phyloP scores from a whole-genome alignment of 345 rosid species.

The Isatis tinctoria region DNA sequence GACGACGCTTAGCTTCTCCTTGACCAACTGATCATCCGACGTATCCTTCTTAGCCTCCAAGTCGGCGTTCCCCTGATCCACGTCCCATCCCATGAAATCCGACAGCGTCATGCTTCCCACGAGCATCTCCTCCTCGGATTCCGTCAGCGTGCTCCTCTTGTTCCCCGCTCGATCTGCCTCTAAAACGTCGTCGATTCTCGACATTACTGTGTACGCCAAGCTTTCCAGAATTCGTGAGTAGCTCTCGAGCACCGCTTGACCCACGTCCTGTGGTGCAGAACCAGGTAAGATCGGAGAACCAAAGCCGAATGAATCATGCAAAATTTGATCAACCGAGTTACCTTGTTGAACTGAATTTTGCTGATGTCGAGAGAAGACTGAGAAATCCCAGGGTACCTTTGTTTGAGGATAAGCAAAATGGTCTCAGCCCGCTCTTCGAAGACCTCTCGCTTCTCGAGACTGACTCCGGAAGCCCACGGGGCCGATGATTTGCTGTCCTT shows the following conservation, averaged over 20 bases:
- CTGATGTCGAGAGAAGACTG: constrained; percentile 87
- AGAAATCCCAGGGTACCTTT: constrained; percentile 75
- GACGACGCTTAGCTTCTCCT: constrained; percentile 28
- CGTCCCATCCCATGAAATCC: constrained; percentile 84
- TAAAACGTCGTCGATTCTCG: constrained; percentile 81
- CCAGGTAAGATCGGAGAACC: not conserved
- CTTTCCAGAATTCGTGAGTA: constrained; percentile 89
- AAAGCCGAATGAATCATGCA: not conserved
- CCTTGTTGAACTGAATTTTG: constrained; percentile 77
- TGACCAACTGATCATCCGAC: constrained; percentile 37
- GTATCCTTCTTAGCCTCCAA: constrained; percentile 35
- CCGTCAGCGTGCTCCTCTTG: constrained; percentile 38
- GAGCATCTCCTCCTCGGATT: constrained; percentile 26
- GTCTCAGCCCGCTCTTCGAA: constrained; percentile 94
- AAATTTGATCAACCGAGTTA: constrained; percentile 2
- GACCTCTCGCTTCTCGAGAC: constrained; percentile 85
- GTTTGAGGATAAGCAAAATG: constrained; percentile 71
- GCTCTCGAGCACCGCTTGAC: constrained; percentile 89
- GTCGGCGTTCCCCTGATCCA: constrained; percentile 34
- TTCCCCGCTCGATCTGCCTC: constrained; percentile 48
- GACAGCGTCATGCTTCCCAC: constrained; percentile 44
- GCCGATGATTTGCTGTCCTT: constrained; percentile 66
- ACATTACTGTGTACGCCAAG: constrained; percentile 79
- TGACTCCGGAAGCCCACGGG: constrained; percentile 75
- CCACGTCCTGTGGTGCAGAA: constrained; percentile 54